Conservation (phyloP, 1,139 yeast species). For the Debaryomyces udenii region DNA sequence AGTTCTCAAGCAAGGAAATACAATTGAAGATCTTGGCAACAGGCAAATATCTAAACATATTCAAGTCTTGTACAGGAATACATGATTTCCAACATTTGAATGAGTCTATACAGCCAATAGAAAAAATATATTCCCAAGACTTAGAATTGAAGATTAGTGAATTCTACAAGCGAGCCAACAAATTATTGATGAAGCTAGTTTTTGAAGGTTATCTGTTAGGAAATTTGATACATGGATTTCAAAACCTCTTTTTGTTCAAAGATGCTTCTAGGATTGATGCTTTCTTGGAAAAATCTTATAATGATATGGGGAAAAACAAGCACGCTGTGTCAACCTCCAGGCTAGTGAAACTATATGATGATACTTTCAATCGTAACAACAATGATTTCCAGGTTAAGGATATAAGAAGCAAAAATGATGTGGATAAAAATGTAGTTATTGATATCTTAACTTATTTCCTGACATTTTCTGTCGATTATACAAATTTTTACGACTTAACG, state of each 20-base stretch:
- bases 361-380: slow-evolving; percentile 17
- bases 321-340: slow-evolving; percentile 35
- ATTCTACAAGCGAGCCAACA: slow-evolving; percentile 73
- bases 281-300: slow-evolving; percentile 40
- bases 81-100: slow-evolving; percentile 35
- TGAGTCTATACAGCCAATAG: slow-evolving; percentile 33
- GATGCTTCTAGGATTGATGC: slow-evolving; percentile 52
- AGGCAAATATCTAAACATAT: slow-evolving; percentile 82
- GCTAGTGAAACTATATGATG: slow-evolving; percentile 28
- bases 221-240: slow-evolving; percentile 51
- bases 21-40: slow-evolving; percentile 73
- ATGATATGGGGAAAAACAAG: slow-evolving; percentile 39
- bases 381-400: slow-evolving; percentile 8
- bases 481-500: slow-evolving; percentile 59
- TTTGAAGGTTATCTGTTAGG: slow-evolving; percentile 62
- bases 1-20: slow-evolving; percentile 55
- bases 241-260: slow-evolving; percentile 53
- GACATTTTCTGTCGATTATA: slow-evolving; percentile 35
- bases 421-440: slow-evolving; percentile 7
- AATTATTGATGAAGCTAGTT: slow-evolving; percentile 57
- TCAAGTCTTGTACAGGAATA: slow-evolving; percentile 58
- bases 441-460: slow-evolving; percentile 11
- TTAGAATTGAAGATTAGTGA: slow-evolving; percentile 59
- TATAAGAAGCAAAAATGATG: slow-evolving; percentile 5
- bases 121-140: slow-evolving; percentile 58